A percentile compares a stretch with the other conserved stretches of the same genome.
phyloP scores from a whole-genome alignment of 768 basidiomycete species.

The Lepiota brunneoincarnata region DNA sequence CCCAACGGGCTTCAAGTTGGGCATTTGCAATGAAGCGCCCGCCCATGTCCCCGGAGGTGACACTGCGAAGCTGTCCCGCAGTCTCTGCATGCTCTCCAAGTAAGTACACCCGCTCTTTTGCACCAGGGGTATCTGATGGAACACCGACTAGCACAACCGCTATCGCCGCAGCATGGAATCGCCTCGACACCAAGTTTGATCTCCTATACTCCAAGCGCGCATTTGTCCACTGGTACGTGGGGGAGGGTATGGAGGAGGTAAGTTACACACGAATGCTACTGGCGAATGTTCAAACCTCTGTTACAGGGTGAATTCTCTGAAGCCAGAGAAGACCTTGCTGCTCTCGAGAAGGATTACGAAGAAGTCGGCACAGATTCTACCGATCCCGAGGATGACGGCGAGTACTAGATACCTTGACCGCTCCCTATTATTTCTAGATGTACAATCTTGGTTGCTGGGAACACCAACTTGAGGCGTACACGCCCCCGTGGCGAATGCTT shows the following conservation, averaged over 20 bases:
- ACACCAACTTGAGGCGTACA: too few species aligned
- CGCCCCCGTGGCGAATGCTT: neutral
- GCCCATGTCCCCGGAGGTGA: slow-evolving; percentile 92
- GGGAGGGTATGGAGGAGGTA: slow-evolving; percentile 96
- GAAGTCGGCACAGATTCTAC: slow-evolving; percentile 65
- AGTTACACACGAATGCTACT: neutral
- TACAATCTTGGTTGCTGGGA: neutral
- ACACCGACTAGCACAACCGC: slow-evolving; percentile 57
- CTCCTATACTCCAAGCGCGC: slow-evolving; percentile 96
- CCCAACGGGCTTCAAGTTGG: slow-evolving; percentile 97
- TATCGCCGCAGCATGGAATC: slow-evolving; percentile 92
- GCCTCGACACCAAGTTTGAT: slow-evolving; percentile 95
- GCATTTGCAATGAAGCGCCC: slow-evolving; percentile 96
- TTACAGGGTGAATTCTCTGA: slow-evolving; percentile 92
- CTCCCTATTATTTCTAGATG: neutral
- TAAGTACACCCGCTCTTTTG: slow-evolving; percentile 5
- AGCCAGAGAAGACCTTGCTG: slow-evolving; percentile 98
- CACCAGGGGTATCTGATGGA: neutral
- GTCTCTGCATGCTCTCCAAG: slow-evolving; percentile 95
- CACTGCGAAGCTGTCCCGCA: slow-evolving; percentile 89
- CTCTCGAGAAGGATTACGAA: slow-evolving; percentile 97
- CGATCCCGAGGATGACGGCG: slow-evolving; percentile 49
- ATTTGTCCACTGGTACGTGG: slow-evolving; percentile 93
- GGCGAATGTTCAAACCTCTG: neutral
- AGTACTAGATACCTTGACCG: slow-evolving; percentile 37